Conservation (phyloP, 2,329 filamentous ascomycete species). For the Xylariaceae sp. region DNA sequence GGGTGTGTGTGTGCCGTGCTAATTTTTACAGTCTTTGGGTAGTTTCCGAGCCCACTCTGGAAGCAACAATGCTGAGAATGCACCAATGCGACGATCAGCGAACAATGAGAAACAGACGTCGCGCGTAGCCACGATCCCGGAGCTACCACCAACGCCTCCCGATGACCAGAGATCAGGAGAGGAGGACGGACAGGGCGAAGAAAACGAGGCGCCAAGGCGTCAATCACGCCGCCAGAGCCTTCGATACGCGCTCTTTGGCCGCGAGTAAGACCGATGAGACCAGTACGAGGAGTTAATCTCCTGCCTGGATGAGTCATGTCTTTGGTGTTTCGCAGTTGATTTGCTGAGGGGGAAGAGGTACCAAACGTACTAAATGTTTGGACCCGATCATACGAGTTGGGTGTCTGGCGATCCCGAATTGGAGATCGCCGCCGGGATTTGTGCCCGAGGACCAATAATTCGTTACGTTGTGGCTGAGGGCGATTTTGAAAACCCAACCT, state of each 20-base stretch:
- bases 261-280: conserved; percentile 13
- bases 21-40: conserved; percentile 27
- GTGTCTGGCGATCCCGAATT: background rate
- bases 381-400: background rate
- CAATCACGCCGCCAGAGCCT: conserved; percentile 29
- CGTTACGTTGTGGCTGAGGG: too few relatives aligned
- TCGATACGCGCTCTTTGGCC: conserved; percentile 28
- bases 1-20: too few relatives aligned
- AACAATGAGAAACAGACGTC: conserved; percentile 28
- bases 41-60: conserved; percentile 29
- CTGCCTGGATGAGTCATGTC: background rate
- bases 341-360: background rate
- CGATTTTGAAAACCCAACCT: too few relatives aligned
- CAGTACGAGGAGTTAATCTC: background rate
- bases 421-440: background rate
- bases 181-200: conserved; percentile 19
- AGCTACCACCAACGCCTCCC: conserved; percentile 28
- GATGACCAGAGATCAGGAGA: conserved; percentile 24
- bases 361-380: background rate
- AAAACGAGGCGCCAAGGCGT: conserved; percentile 22
- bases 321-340: background rate
- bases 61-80: conserved; percentile 19
- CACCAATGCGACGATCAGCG: conserved; percentile 29
- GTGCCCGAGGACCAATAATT: background rate
- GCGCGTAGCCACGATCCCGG: conserved; percentile 28